phyloP scores from a whole-genome alignment of 345 rosid species.

The Citrus reticulata region DNA sequence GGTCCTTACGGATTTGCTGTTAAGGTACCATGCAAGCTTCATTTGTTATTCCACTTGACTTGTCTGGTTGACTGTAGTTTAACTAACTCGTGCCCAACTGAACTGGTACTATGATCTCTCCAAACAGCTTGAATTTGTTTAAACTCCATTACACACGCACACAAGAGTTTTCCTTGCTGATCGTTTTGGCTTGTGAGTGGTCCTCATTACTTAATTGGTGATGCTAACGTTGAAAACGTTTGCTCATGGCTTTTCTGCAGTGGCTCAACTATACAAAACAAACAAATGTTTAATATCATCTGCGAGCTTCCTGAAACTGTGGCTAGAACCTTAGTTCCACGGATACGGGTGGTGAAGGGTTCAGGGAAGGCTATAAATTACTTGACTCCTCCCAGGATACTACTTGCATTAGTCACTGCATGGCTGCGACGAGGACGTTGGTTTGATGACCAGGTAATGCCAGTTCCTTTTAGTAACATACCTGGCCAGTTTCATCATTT shows the following conservation, averaged over 20 bases:
- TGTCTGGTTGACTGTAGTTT: not conserved
- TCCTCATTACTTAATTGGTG: not conserved
- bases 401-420: slow-evolving; percentile 83
- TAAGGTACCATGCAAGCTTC: slow-evolving; percentile 45
- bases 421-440: slow-evolving; percentile 93
- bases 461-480: not conserved
- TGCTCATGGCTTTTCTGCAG: slow-evolving; percentile 28
- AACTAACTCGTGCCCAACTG: not conserved
- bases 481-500: too few relatives aligned
- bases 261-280: slow-evolving; percentile 75
- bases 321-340: slow-evolving; percentile 84
- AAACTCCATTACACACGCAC: not conserved
- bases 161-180: not conserved
- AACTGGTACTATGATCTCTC: not conserved
- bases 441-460: slow-evolving; percentile 88
- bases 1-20: slow-evolving; percentile 91
- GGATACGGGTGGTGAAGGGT: slow-evolving; percentile 85
- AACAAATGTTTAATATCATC: slow-evolving; percentile 88
- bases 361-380: slow-evolving; percentile 72
- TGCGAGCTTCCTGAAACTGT: slow-evolving; percentile 97
- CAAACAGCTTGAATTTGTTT: not conserved
- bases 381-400: slow-evolving; percentile 91
- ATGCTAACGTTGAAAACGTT: not conserved
- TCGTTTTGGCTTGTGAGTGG: not conserved
- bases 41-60: not conserved